These are phyloP conservation scores for Neoscytalidium dimidiatum DNA, from an alignment of 2,329 filamentous ascomycete genomes.

Conservation along the genomic window DNA sequence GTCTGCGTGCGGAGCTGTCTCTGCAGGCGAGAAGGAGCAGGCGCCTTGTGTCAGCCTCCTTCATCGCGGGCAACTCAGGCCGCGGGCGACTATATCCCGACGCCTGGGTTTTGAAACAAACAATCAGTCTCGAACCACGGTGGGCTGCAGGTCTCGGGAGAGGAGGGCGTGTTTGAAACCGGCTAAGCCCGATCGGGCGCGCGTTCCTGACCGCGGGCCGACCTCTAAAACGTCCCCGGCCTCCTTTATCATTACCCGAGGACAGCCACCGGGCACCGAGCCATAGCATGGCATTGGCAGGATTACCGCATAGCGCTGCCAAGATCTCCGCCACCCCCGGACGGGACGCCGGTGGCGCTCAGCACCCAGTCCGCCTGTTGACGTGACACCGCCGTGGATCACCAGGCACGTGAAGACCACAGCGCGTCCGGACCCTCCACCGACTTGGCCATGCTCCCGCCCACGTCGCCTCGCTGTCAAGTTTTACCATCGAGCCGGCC, in stretches of 20 bases:
- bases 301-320: conserved; percentile 4
- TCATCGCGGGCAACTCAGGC: not conserved
- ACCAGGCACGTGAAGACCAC: not conserved
- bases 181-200: not conserved
- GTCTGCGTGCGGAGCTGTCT: not conserved
- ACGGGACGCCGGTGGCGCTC: conserved; percentile 8
- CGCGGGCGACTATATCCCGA: not conserved
- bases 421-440: not conserved
- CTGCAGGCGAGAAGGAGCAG: not conserved
- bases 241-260: conserved; percentile 13
- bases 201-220: conserved; percentile 6
- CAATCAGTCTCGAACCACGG: conserved; percentile 10
- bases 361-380: not conserved
- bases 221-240: not conserved
- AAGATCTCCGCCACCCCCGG: conserved; percentile 5
- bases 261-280: not conserved
- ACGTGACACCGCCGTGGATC: not conserved
- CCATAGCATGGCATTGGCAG: not conserved
- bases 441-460: not conserved
- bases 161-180: conserved; percentile 1
- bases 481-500: not conserved
- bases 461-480: not conserved
- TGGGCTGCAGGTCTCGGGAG: conserved; percentile 1
- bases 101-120: conserved; percentile 1
- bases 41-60: not conserved